These are phyloP conservation scores for Diplocarpon rosae DNA, from an alignment of 2,329 filamentous ascomycete genomes.

Conservation along the genomic window DNA sequence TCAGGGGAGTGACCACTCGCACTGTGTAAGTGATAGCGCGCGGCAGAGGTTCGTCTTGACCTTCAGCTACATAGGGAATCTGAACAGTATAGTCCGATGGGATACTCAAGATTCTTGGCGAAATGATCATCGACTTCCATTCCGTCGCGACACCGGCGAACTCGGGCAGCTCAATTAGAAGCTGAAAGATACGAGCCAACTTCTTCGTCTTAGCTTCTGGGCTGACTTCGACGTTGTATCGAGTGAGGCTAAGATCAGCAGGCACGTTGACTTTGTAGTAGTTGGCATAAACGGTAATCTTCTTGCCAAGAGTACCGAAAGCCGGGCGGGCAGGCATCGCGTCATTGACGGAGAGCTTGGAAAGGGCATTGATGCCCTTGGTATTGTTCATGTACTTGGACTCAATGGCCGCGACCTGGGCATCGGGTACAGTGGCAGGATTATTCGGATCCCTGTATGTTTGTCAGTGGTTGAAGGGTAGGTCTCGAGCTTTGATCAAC, in stretches of 20 bases:
- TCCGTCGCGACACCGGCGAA: slow-evolving; percentile 22
- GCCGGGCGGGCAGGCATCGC: slow-evolving; percentile 23
- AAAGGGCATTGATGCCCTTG: slow-evolving; percentile 13
- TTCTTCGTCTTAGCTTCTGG: slow-evolving; percentile 17
- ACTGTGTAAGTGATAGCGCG: slow-evolving; percentile 16
- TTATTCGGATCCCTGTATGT: slow-evolving; percentile 17
- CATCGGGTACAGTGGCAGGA: slow-evolving; percentile 17
- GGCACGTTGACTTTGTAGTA: slow-evolving; percentile 23
- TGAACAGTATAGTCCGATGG: slow-evolving; percentile 9
- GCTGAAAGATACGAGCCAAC: slow-evolving; percentile 21
- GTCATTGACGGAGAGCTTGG: slow-evolving; percentile 9
- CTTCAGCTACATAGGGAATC: slow-evolving; percentile 20
- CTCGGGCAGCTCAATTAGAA: slow-evolving; percentile 24
- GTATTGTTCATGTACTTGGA: slow-evolving; percentile 21
- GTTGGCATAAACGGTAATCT: slow-evolving; percentile 25
- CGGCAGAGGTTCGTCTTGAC: slow-evolving; percentile 18
- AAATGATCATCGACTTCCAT: slow-evolving; percentile 23
- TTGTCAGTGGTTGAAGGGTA: background rate
- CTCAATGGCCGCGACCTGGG: slow-evolving; percentile 22
- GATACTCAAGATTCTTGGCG: slow-evolving; percentile 13
- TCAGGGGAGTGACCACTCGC: slow-evolving; percentile 13
- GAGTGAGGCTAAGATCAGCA: slow-evolving; percentile 15
- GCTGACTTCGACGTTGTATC: slow-evolving; percentile 23
- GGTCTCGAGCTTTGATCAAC: slow-evolving; percentile 6
- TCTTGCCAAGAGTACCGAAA: slow-evolving; percentile 22